Evolutionary conservation across 148 eudicot genomes (phyloP).

Genomic region (Spergularia marina): DNA sequence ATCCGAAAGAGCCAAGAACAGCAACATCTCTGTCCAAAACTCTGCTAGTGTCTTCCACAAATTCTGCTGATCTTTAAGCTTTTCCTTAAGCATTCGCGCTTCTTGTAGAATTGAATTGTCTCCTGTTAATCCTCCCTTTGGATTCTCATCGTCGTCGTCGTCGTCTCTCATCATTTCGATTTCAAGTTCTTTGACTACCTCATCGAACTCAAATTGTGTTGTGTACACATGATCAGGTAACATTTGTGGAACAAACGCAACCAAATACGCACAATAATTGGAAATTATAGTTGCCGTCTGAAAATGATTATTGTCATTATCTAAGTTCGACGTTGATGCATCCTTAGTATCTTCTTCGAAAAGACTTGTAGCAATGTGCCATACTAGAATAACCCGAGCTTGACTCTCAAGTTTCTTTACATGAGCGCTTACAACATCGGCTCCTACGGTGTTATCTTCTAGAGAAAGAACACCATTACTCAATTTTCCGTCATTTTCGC

Average conservation of each 20-base stretch:
- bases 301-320: background rate
- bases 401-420: background rate
- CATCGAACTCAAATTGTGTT: constrained; percentile 2
- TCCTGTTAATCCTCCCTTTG: background rate
- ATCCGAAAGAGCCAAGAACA: constrained; percentile 7
- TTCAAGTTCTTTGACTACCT: background rate
- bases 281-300: background rate
- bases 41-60: constrained; percentile 7
- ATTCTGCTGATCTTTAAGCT: background rate
- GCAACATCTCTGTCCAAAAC: constrained; percentile 10
- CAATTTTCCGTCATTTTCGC: background rate
- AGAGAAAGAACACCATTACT: background rate
- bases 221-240: background rate
- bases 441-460: background rate
- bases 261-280: background rate
- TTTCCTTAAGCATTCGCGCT: background rate
- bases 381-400: constrained; percentile 10
- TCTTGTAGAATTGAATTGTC: background rate
- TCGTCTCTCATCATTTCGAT: background rate
- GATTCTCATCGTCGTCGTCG: background rate
- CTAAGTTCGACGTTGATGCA: background rate
- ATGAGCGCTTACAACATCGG: background rate
- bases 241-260: background rate
- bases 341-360: background rate
- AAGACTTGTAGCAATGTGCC: constrained; percentile 15